Evolutionary conservation across 1,139 yeast genomes (phyloP).

Genomic region (Yamadazyma sp.): DNA sequence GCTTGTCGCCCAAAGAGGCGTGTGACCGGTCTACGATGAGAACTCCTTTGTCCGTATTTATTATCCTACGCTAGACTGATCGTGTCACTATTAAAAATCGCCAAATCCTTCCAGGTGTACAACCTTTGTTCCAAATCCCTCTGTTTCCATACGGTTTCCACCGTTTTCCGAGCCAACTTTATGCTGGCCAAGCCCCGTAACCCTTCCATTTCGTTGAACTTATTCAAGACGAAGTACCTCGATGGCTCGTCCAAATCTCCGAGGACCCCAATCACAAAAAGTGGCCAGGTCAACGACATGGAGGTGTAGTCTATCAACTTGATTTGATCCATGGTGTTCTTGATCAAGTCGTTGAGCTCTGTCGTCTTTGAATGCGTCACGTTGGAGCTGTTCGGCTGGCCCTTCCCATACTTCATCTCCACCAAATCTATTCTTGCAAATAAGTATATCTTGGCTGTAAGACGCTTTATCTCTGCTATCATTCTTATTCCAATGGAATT

Average conservation of each 20-base stretch:
- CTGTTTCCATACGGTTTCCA: slow-evolving; percentile 37
- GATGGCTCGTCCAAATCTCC: slow-evolving; percentile 26
- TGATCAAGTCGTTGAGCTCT: slow-evolving; percentile 5
- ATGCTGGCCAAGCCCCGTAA: slow-evolving; percentile 35
- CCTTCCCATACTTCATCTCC: slow-evolving; percentile 4
- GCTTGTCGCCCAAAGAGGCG: too few species aligned
- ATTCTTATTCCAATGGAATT: slow-evolving; percentile 11
- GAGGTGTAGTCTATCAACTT: slow-evolving; percentile 19
- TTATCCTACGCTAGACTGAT: slow-evolving; percentile 37
- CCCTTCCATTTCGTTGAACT: slow-evolving; percentile 29
- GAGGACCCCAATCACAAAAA: slow-evolving; percentile 34
- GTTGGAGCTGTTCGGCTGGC: background rate
- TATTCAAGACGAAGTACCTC: slow-evolving; percentile 34
- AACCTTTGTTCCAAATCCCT: slow-evolving; percentile 24
- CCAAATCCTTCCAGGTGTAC: slow-evolving; percentile 33
- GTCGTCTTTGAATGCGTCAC: background rate
- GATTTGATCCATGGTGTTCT: slow-evolving; percentile 9
- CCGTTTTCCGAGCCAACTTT: slow-evolving; percentile 29
- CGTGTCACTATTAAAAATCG: slow-evolving; percentile 29
- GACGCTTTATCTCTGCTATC: slow-evolving; percentile 36
- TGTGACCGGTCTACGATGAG: background rate
- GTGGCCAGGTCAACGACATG: slow-evolving; percentile 38
- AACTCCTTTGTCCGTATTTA: too few species aligned
- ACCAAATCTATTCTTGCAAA: slow-evolving; percentile 31
- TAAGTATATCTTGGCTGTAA: slow-evolving; percentile 31